Conservation (phyloP, 2,329 filamentous ascomycete genomes). For the Fusarium vanettenii region DNA sequence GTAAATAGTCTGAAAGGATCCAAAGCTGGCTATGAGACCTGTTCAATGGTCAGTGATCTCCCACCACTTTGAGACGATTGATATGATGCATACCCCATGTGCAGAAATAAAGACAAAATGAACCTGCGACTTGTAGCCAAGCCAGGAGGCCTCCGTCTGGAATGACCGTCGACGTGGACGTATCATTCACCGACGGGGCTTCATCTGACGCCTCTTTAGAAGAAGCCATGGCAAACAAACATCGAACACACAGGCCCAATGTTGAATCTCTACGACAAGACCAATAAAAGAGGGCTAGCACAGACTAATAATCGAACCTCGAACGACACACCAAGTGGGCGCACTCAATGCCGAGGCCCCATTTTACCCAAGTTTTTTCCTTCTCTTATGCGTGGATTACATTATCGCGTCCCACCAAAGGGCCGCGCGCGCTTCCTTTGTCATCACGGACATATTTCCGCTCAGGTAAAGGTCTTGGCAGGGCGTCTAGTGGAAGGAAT, state of each 20-base stretch:
- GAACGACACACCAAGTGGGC: neutral
- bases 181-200: neutral
- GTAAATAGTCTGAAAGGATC: constrained; percentile 43
- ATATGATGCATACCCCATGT: constrained; percentile 35
- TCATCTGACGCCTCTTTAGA: neutral
- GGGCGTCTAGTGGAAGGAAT: neutral
- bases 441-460: neutral
- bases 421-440: neutral
- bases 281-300: neutral
- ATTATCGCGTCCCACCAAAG: neutral
- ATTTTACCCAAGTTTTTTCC: neutral
- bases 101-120: constrained; percentile 39
- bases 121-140: constrained; percentile 38
- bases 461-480: neutral
- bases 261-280: neutral
- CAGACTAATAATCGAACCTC: neutral
- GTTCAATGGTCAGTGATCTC: neutral
- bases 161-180: neutral
- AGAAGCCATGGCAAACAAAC: neutral
- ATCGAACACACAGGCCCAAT: neutral
- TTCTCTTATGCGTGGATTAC: neutral
- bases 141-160: constrained; percentile 32
- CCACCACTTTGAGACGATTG: neutral
- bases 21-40: constrained; percentile 40
- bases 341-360: neutral